These are phyloP conservation scores for Amylocystis lapponica DNA, from an alignment of 768 basidiomycete species.

Conservation along the genomic window DNA sequence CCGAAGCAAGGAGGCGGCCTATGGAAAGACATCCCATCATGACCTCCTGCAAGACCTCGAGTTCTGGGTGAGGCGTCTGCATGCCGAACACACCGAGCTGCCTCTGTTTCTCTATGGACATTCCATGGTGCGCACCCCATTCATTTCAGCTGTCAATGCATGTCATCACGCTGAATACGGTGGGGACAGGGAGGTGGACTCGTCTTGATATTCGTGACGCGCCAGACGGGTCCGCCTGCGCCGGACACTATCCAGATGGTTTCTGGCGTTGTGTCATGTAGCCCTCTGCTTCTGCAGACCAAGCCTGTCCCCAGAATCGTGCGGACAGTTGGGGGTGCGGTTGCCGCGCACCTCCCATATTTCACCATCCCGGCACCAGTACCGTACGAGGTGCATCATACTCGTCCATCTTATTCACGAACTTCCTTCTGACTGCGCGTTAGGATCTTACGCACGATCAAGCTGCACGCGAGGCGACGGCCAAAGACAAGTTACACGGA, in stretches of 20 bases:
- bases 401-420: too few relatives aligned
- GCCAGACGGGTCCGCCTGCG: slow-evolving; percentile 25
- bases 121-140: slow-evolving; percentile 60
- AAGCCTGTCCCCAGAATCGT: slow-evolving; percentile 41
- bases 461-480: slow-evolving; percentile 36
- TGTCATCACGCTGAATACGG: too few relatives aligned
- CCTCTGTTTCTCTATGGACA: slow-evolving; percentile 77
- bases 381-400: slow-evolving; percentile 39
- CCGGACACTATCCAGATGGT: slow-evolving; percentile 34
- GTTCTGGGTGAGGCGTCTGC: slow-evolving; percentile 56
- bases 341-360: slow-evolving; percentile 44
- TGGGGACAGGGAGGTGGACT: slow-evolving; percentile 60
- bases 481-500: too few relatives aligned
- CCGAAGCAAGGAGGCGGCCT: slow-evolving; percentile 50
- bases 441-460: slow-evolving; percentile 62
- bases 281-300: slow-evolving; percentile 59
- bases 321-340: slow-evolving; percentile 49
- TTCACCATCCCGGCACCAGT: slow-evolving; percentile 50
- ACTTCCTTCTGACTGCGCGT: too few relatives aligned
- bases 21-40: slow-evolving; percentile 58
- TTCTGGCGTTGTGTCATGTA: slow-evolving; percentile 59
- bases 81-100: slow-evolving; percentile 36
- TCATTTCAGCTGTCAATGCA: too few relatives aligned
- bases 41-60: slow-evolving; percentile 63
- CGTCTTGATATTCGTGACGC: slow-evolving; percentile 53